These are phyloP conservation scores for Lactifluus hygrophoroides DNA, from an alignment of 768 basidiomycete species.

Conservation along the genomic window DNA sequence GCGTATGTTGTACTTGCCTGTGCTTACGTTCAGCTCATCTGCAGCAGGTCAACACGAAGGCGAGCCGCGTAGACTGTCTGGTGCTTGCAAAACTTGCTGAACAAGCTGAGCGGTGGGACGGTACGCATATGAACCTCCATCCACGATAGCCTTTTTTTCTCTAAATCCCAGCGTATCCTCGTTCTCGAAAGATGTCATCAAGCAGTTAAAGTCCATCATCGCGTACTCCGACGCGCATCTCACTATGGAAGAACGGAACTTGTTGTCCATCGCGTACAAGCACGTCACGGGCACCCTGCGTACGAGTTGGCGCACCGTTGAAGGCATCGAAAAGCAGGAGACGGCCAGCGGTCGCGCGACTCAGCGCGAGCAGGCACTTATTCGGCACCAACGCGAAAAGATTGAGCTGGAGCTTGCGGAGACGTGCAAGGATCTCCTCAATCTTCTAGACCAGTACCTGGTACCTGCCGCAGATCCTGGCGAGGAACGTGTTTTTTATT, in stretches of 20 bases:
- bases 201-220: slow-evolving; percentile 70
- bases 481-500: slow-evolving; percentile 84
- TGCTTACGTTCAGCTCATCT: background rate
- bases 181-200: slow-evolving; percentile 56
- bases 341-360: slow-evolving; percentile 34
- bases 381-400: slow-evolving; percentile 61
- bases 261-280: slow-evolving; percentile 87
- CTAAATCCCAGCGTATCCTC: no score
- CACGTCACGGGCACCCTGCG: slow-evolving; percentile 78
- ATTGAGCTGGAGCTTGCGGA: slow-evolving; percentile 72
- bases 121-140: slow-evolving; percentile 31
- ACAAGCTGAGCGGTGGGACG: slow-evolving; percentile 85
- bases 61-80: slow-evolving; percentile 31
- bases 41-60: slow-evolving; percentile 18
- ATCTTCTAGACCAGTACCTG: slow-evolving; percentile 51
- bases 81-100: slow-evolving; percentile 76
- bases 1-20: background rate
- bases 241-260: slow-evolving; percentile 78
- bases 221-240: slow-evolving; percentile 58
- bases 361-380: slow-evolving; percentile 53
- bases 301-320: slow-evolving; percentile 77
- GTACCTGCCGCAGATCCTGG: slow-evolving; percentile 59
- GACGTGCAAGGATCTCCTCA: slow-evolving; percentile 73
- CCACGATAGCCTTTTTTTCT: no score
- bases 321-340: slow-evolving; percentile 65